Evolutionary conservation across 139 green algal species (phyloP), one percentile per base, ranked within the genome.

Genomic region (Micromonas pusilla): DNA sequence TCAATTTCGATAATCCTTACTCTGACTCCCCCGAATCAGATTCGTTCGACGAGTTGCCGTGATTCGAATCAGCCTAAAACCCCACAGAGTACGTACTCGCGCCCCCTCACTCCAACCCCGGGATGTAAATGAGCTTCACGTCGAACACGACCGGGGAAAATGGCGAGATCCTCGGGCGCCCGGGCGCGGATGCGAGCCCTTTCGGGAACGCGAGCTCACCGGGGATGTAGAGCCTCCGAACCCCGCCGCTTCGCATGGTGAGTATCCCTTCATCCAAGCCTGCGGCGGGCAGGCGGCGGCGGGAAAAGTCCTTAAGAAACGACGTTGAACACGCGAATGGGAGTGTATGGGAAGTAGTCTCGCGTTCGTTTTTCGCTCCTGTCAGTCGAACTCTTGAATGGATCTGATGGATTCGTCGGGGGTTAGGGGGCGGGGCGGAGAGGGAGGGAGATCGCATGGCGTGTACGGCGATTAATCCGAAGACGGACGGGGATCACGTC

Each of bases 141-240:
- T 98, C 94, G 87, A 98, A 98, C 20, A 98, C 77, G 25, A 96
- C 91, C 0, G 93, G 91, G 34, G 66, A 76, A 54, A 60, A 38
- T n/a, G 66, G 76, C 66, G 66, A 5, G 28, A 81, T 45, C 33
- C 34, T 45, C 52, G 78, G 53, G 2, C 82, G 74, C 13, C 84
- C 84, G 25, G 84, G 72, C 20, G 84, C 84, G 34, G 82, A 72
- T 2, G 62, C 37, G 13, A 97, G 86, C 3, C 89, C 88, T 80
- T 97, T 96, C 32, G 93, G 93, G 85, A 97, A 97, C 3, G 92
- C 87, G 13, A 97, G 81, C 13, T 86, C 72, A n/a, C 92, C 94
- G 3, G 94, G 94, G 65, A 98, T 93, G 82, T 97, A 98, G 25
- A 98, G 77, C 2, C 94, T 86, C 16, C 94, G 78, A 19, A 96